These are phyloP conservation scores for Calocera cornea DNA, from an alignment of 768 basidiomycete genomes.

Conservation along the genomic window DNA sequence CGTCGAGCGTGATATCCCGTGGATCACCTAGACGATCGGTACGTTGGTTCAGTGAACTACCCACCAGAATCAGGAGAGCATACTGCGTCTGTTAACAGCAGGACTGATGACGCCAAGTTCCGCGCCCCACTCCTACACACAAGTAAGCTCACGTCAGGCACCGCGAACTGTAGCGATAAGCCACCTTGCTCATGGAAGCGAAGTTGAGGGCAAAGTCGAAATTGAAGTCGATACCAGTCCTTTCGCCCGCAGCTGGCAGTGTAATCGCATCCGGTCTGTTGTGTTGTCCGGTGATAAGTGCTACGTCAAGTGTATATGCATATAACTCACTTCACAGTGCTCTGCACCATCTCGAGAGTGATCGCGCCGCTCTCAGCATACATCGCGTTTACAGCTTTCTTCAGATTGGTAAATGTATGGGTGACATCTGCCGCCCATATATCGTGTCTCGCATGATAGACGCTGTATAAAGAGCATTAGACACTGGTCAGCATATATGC, in stretches of 20 bases:
- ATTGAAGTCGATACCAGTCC: slow-evolving; percentile 17
- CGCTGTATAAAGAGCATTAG: neutral
- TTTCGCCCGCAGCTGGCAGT: slow-evolving; percentile 20
- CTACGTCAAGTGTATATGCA: neutral
- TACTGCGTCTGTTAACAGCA: neutral
- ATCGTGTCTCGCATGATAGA: slow-evolving; percentile 45
- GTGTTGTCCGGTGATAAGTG: slow-evolving; percentile 12
- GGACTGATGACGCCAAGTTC: neutral
- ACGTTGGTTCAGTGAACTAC: neutral
- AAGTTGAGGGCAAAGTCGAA: slow-evolving; percentile 18
- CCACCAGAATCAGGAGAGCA: neutral
- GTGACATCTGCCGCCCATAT: slow-evolving; percentile 70
- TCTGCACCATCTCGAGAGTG: slow-evolving; percentile 54
- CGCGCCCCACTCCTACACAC: neutral
- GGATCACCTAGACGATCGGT: neutral
- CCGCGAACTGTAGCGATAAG: neutral
- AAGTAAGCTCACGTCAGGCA: neutral
- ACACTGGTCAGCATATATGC: neutral
- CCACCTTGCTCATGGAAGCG: neutral
- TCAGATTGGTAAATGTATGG: slow-evolving; percentile 59
- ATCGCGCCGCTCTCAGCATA: slow-evolving; percentile 34
- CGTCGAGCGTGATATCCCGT: neutral
- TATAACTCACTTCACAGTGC: slow-evolving; percentile 41
- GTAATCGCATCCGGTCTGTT: slow-evolving; percentile 15
- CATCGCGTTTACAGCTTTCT: slow-evolving; percentile 62